phyloP scores from a whole-genome alignment of 2,329 filamentous ascomycete species.

The Neophaeococcomyces aloes region DNA sequence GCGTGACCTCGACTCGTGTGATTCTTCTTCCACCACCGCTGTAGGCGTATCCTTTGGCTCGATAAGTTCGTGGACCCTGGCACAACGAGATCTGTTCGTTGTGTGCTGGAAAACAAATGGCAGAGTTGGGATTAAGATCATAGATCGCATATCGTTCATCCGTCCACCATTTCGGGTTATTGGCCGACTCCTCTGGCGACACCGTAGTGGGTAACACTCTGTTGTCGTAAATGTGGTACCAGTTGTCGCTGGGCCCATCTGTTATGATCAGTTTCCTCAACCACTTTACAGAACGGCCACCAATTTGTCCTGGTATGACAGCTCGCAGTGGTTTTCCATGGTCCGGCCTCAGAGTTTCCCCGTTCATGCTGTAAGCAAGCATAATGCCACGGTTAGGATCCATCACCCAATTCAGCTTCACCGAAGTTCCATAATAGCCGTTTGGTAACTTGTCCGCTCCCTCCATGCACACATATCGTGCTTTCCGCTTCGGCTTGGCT shows the following conservation, averaged over 20 bases:
- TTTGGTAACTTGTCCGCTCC: constrained; percentile 82
- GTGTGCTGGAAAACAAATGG: constrained; percentile 68
- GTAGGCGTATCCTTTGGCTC: constrained; percentile 72
- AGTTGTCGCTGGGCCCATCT: constrained; percentile 71
- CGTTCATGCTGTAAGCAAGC: constrained; percentile 86
- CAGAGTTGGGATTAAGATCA: constrained; percentile 79
- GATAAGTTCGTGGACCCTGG: constrained; percentile 46
- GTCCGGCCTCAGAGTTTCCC: constrained; percentile 66
- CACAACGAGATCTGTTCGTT: constrained; percentile 53
- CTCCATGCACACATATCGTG: constrained; percentile 81
- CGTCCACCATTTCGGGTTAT: constrained; percentile 66
- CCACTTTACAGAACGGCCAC: constrained; percentile 89
- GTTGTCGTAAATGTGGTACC: constrained; percentile 95
- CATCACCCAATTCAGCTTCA: constrained; percentile 81
- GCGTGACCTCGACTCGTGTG: constrained; percentile 69
- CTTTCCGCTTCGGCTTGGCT: constrained; percentile 58
- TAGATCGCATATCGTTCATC: constrained; percentile 91
- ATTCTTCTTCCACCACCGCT: constrained; percentile 75
- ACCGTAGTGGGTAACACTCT: constrained; percentile 78
- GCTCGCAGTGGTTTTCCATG: constrained; percentile 76
- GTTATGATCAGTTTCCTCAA: constrained; percentile 71
- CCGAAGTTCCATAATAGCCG: constrained; percentile 75
- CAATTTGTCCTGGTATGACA: constrained; percentile 83
- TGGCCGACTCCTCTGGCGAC: constrained; percentile 66
- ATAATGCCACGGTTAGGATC: constrained; percentile 74